Evolutionary conservation across 345 rosid genomes (phyloP).

Genomic region (Carallia brachiata): DNA sequence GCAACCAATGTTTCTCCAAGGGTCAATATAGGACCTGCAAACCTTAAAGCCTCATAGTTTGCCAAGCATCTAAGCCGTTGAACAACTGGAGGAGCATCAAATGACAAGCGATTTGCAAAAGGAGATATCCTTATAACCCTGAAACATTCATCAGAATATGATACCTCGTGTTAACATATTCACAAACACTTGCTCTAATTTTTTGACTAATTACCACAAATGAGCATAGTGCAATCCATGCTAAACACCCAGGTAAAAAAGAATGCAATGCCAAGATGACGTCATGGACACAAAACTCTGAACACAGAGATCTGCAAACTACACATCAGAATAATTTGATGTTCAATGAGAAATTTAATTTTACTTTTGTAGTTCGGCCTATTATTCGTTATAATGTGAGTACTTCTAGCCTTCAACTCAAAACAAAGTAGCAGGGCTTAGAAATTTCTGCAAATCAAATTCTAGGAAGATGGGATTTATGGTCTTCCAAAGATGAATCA

Average conservation of each 20-base stretch:
- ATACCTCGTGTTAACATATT: constrained; percentile 9
- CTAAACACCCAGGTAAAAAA: neutral
- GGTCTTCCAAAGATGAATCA: neutral
- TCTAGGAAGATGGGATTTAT: neutral
- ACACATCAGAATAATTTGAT: too few species aligned
- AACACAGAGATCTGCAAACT: too few species aligned
- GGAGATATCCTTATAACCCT: constrained; percentile 98
- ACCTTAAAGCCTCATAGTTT: constrained; percentile 83
- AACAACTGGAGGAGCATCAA: constrained; percentile 90
- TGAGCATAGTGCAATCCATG: neutral
- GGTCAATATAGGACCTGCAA: constrained; percentile 68
- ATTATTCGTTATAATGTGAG: too few species aligned
- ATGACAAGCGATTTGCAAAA: constrained; percentile 94
- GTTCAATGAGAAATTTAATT: too few species aligned
- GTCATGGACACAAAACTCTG: too few species aligned
- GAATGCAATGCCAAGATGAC: too few species aligned
- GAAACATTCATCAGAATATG: constrained; percentile 29
- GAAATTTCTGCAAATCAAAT: neutral
- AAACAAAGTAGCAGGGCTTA: too few species aligned
- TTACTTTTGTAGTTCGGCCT: too few species aligned
- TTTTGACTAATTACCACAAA: neutral
- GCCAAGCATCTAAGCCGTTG: constrained; percentile 94
- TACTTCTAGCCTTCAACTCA: too few species aligned
- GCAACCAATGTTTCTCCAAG: constrained; percentile 83
- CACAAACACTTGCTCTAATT: neutral